Evolutionary conservation across 352 stramenopile species (phyloP).

Genomic region (Phytopythium oedochilum): DNA sequence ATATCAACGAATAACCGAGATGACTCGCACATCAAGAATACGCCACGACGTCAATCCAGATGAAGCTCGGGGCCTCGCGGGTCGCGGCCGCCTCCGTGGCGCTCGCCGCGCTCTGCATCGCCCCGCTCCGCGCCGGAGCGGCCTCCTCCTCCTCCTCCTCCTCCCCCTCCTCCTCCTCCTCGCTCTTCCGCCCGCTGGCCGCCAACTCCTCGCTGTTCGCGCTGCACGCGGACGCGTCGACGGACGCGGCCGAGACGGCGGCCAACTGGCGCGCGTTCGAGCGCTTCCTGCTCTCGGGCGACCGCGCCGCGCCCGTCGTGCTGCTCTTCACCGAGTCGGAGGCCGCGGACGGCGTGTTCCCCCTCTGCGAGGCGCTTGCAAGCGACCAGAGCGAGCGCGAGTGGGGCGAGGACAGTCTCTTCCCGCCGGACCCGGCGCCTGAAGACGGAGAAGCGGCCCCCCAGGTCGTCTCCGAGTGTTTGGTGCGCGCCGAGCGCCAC

Average conservation of each 20-base stretch:
- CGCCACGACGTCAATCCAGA: no score
- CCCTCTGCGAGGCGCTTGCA: neutral
- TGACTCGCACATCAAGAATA: no score
- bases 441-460: neutral
- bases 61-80: no score
- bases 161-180: neutral
- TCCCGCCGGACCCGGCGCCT: neutral
- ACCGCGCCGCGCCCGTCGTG: slow-evolving; percentile 12
- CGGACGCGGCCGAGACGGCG: neutral
- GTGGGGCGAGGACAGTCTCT: neutral
- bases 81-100: neutral
- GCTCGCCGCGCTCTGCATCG: neutral
- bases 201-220: slow-evolving; percentile 7
- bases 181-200: neutral
- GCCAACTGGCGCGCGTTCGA: slow-evolving; percentile 26
- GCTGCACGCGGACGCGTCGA: neutral
- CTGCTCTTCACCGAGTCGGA: slow-evolving; percentile 19
- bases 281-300: slow-evolving; percentile 22
- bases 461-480: slow-evolving; percentile 3
- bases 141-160: neutral
- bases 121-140: neutral
- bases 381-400: slow-evolving; percentile 8
- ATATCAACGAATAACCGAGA: no score
- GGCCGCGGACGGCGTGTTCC: neutral
- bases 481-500: slow-evolving; percentile 5